Conservation (phyloP, 2,329 filamentous ascomycete species). For the Trichoderma lentiforme region DNA sequence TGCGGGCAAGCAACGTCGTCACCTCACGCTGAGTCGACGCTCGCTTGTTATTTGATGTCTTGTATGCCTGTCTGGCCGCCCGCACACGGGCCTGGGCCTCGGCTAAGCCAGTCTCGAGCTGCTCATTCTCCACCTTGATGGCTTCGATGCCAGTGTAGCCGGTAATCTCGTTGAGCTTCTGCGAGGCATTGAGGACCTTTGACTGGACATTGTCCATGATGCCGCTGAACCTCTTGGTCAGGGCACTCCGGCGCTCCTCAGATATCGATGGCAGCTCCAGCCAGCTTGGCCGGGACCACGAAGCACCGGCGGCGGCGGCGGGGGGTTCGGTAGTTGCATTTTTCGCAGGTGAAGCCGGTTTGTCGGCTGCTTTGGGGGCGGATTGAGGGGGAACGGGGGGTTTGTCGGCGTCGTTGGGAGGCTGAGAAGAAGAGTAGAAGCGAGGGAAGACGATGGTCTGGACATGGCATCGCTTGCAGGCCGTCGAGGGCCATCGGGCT, state of each 20-base stretch:
- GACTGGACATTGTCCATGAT: constrained; percentile 89
- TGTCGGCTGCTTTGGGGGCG: neutral
- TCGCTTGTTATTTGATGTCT: constrained; percentile 77
- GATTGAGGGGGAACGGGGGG: neutral
- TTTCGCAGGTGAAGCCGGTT: neutral
- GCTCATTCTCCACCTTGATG: constrained; percentile 74
- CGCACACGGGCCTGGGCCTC: constrained; percentile 64
- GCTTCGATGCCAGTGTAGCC: constrained; percentile 90
- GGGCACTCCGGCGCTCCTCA: constrained; percentile 32
- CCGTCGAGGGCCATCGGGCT: neutral
- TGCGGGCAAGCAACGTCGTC: constrained; percentile 86
- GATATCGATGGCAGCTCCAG: constrained; percentile 33
- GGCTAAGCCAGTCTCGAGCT: constrained; percentile 58
- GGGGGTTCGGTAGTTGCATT: neutral
- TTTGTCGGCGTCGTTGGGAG: constrained; percentile 21
- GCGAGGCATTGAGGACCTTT: constrained; percentile 78
- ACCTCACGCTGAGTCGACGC: constrained; percentile 93
- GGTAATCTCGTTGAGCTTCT: constrained; percentile 88
- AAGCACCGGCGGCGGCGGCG: neutral
- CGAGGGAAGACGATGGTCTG: constrained; percentile 23
- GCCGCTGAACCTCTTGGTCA: constrained; percentile 34
- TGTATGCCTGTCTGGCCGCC: constrained; percentile 70
- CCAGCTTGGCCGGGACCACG: constrained; percentile 5
- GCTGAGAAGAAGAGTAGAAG: constrained; percentile 30
- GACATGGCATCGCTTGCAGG: constrained; percentile 25